Conservation (phyloP, 352 stramenopile species). For the Peronospora farinosa region DNA sequence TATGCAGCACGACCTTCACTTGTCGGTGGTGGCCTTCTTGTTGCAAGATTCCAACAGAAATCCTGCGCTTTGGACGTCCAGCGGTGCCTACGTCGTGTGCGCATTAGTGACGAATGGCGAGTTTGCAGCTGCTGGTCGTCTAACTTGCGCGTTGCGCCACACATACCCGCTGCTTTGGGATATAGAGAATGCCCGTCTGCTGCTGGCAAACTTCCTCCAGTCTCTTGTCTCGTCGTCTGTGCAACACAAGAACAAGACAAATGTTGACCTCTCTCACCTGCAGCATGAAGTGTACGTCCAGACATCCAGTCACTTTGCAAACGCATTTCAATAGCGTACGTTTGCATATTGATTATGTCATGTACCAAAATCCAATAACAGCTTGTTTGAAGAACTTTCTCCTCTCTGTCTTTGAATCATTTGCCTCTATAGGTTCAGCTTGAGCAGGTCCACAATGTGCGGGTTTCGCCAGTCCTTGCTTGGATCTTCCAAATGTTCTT, state of each 20-base stretch:
- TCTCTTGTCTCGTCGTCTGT: constrained; percentile 19
- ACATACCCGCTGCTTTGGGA: constrained; percentile 66
- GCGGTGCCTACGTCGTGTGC: constrained; percentile 54
- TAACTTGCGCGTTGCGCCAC: constrained; percentile 49
- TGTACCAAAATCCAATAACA: constrained; percentile 14
- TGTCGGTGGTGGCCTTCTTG: constrained; percentile 36
- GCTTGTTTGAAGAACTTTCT: constrained; percentile 1
- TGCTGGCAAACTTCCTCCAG: constrained; percentile 50
- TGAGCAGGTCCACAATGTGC: constrained; percentile 56
- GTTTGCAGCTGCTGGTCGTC: constrained; percentile 39
- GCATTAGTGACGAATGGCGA: constrained; percentile 46
- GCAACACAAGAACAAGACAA: constrained; percentile 4
- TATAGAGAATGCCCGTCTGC: constrained; percentile 50
- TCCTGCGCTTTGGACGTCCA: constrained; percentile 48
- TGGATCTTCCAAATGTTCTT: constrained; percentile 71
- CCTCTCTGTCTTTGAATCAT: neutral
- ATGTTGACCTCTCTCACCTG: constrained; percentile 9
- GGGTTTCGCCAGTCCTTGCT: constrained; percentile 74
- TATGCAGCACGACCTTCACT: constrained; percentile 36
- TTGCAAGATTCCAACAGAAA: constrained; percentile 9
- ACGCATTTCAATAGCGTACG: constrained; percentile 14
- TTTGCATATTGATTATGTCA: constrained; percentile 4
- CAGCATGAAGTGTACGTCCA: constrained; percentile 31
- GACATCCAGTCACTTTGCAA: constrained; percentile 21
- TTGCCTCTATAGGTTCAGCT: constrained; percentile 62